Evolutionary conservation across 805 yeast genomes (phyloP).

Genomic region (Monosporozyma siamensis): DNA sequence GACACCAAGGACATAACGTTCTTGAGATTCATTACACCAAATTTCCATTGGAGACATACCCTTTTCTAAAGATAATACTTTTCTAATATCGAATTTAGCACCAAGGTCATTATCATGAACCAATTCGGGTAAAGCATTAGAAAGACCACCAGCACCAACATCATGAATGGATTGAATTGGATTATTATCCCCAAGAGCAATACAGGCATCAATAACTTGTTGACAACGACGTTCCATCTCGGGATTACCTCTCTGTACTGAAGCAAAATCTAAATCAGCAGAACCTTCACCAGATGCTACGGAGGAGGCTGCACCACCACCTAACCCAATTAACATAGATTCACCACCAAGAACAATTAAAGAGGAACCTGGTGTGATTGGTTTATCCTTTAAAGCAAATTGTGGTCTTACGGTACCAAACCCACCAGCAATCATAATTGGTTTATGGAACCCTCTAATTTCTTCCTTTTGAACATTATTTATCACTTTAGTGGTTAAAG

Average conservation of each 20-base stretch:
- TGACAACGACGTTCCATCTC: conserved; percentile 99
- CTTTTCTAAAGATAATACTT: conserved; percentile 83
- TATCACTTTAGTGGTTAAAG: conserved; percentile 72
- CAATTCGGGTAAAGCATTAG: conserved; percentile 93
- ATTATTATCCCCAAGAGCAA: conserved; percentile 59
- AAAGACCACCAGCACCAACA: conserved; percentile 98
- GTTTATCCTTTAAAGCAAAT: conserved; percentile 77
- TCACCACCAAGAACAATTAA: conserved; percentile 96
- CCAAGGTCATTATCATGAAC: conserved; percentile 97
- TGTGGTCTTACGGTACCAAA: conserved; percentile 94
- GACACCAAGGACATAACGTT: conserved; percentile 92
- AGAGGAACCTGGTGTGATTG: conserved; percentile 84
- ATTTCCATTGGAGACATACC: conserved; percentile 99
- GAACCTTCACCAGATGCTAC: conserved; percentile 94
- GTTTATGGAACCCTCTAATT: conserved; percentile 94
- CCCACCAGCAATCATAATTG: conserved; percentile 99
- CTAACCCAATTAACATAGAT: conserved; percentile 94
- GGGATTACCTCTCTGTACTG: conserved; percentile 98
- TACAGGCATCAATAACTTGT: conserved; percentile 92
- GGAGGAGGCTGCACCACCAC: conserved; percentile 99
- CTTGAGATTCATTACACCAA: conserved; percentile 99
- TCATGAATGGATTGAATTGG: conserved; percentile 96
- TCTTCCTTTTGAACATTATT: conserved; percentile 56
- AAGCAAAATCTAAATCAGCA: conserved; percentile 93
- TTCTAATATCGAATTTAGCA: conserved; percentile 84